Percentiles rank a stretch among this genome's conserved stretches.
These are phyloP conservation scores for Mycena pura DNA, from an alignment of 768 basidiomycete genomes.

Conservation along the genomic window DNA sequence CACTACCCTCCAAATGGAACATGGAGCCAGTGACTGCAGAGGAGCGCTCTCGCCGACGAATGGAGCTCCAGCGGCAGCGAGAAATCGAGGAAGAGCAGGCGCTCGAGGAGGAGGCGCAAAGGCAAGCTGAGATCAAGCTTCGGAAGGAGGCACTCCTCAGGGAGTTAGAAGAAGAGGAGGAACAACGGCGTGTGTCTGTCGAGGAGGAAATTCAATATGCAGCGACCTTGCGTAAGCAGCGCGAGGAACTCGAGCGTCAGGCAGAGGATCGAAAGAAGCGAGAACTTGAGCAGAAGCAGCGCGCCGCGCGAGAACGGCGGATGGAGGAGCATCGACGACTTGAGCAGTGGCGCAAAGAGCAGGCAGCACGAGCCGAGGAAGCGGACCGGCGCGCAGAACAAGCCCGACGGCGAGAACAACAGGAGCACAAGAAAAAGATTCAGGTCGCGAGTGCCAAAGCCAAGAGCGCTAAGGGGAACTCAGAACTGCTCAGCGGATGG, in stretches of 20 bases:
- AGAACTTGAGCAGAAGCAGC: slow-evolving; percentile 57
- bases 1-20: slow-evolving; percentile 26
- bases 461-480: slow-evolving; percentile 43
- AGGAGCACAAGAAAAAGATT: slow-evolving; percentile 54
- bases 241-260: slow-evolving; percentile 46
- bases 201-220: slow-evolving; percentile 49
- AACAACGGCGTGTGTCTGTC: slow-evolving; percentile 43
- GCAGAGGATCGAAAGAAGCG: slow-evolving; percentile 52
- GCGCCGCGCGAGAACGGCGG: slow-evolving; percentile 46
- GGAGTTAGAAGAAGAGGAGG: slow-evolving; percentile 53
- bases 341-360: slow-evolving; percentile 60
- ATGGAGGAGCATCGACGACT: slow-evolving; percentile 56
- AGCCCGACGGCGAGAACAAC: slow-evolving; percentile 45
- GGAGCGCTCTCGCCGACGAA: slow-evolving; percentile 34
- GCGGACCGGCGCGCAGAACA: slow-evolving; percentile 53
- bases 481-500: slow-evolving; percentile 56
- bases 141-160: slow-evolving; percentile 51
- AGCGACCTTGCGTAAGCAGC: slow-evolving; percentile 44
- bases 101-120: slow-evolving; percentile 50
- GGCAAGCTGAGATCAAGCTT: slow-evolving; percentile 45
- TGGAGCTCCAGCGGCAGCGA: slow-evolving; percentile 31
- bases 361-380: slow-evolving; percentile 51
- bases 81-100: slow-evolving; percentile 54
- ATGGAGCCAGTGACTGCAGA: slow-evolving; percentile 17
- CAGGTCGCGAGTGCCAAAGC: slow-evolving; percentile 51